These are phyloP conservation scores for Colletotrichum sp. DNA, from an alignment of 2,329 filamentous ascomycete genomes.

Conservation along the genomic window DNA sequence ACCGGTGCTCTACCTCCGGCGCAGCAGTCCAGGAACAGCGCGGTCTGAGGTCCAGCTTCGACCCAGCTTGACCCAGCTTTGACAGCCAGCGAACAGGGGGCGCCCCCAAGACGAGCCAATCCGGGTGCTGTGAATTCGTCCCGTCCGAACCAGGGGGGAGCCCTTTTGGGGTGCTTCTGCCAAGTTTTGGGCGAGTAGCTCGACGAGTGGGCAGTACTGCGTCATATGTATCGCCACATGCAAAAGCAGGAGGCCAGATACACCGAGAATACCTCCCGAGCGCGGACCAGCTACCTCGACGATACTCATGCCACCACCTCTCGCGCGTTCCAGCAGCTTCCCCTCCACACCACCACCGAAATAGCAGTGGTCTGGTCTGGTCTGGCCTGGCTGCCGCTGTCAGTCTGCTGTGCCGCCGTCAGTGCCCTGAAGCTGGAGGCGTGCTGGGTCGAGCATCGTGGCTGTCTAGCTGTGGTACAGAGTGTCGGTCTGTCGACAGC, in stretches of 20 bases:
- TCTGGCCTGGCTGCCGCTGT: not conserved
- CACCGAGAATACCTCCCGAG: slow-evolving; percentile 14
- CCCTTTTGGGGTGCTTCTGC: not conserved
- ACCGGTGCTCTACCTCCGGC: not conserved
- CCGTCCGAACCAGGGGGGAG: slow-evolving; percentile 7
- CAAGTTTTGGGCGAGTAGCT: not conserved
- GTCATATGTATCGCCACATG: not conserved
- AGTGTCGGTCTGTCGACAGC: not conserved
- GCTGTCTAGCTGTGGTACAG: not conserved
- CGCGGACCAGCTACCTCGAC: not conserved
- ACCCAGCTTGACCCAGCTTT: not conserved
- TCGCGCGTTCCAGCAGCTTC: slow-evolving; percentile 9
- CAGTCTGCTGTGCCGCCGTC: not conserved
- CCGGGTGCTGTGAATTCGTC: not conserved
- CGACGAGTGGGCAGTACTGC: not conserved
- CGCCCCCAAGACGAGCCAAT: not conserved
- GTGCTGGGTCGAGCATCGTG: not conserved
- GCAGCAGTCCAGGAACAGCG: not conserved
- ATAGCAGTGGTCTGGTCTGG: not conserved
- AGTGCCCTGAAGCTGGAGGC: not conserved
- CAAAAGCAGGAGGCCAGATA: not conserved
- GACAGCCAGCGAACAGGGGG: not conserved
- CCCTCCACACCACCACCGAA: not conserved
- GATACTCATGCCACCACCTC: not conserved
- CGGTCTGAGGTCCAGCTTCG: not conserved